Base-by-base conservation (phyloP, 371 early-diverging fungal genomes). In the Syncephalastrum monosporum region DNA sequence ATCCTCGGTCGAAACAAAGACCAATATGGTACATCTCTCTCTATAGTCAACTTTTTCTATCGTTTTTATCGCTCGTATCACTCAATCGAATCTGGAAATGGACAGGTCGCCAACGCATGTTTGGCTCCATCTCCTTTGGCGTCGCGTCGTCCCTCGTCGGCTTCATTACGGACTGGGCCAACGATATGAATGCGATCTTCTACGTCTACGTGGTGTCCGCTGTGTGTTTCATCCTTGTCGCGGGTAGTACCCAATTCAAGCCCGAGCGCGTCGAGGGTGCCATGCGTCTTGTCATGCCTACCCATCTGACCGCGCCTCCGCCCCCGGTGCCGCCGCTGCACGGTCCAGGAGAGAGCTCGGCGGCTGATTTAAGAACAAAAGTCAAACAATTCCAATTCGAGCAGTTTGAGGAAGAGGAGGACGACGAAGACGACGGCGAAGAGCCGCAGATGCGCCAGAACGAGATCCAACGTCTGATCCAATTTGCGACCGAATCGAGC, bases 401-500 rank as follows among this genome's bases (percentile, higher is more conserved):
- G 21, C 56, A 56, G 5, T 51, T 67, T 42, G 60, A 68, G 0
- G 68, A 72, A 49, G 68, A 72, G 13, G 66, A 69, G 54, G 66
- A 65, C 7, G 65, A 65, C 1, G 66, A 70, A 12, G 64, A 64
- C 43, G 42, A 57, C 5, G 67, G 71, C 13, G 60, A 64, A 46
- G 61, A 65, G 15, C 47, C 60, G 3, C 38, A 33, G 12, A 33
- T 33, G 38, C 38, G 38, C 4, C 71, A 79, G 53, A 79, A 76
- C 16, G 77, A 76, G 42, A 76, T 79, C 13, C 77, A 79, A 50
- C 60, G 80, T 19, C 45, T 79, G 38, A 74, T 79, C 38, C 76
- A 76, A 42, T 79, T 79, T 61, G 80, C 80, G 1, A 79, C 80
- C 2, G 80, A 79, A 42, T 76, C 80, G 6, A 79, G 80, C 33